Evolutionary conservation across 805 yeast species (phyloP).

Genomic region (Sugiyamaella chiloensis): DNA sequence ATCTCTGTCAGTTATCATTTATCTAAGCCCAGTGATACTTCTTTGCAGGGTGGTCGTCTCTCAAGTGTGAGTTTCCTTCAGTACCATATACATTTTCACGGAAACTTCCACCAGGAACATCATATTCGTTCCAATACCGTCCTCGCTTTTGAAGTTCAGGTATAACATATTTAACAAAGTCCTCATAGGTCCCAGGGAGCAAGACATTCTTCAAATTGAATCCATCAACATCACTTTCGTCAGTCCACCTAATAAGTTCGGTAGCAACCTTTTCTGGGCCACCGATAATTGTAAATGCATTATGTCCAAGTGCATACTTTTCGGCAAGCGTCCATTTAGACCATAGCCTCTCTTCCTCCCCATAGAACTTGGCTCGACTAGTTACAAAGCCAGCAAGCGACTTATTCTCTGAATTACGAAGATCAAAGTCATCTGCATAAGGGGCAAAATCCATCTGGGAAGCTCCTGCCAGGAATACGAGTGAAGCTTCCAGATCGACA

Average conservation of each 20-base stretch:
- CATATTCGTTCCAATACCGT: constrained; percentile 39
- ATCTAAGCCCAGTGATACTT: constrained; percentile 6
- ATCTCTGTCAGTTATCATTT: too few species aligned
- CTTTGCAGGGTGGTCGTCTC: constrained; percentile 21
- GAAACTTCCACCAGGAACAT: constrained; percentile 33
- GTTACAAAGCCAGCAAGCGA: constrained; percentile 36
- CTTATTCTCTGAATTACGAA: constrained; percentile 34
- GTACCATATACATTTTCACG: constrained; percentile 35
- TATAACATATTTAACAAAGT: constrained; percentile 37
- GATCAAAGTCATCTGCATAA: constrained; percentile 35
- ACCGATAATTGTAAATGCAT: constrained; percentile 34
- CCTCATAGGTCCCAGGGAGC: constrained; percentile 38
- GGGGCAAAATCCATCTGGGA: constrained; percentile 42
- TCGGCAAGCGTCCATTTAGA: constrained; percentile 33
- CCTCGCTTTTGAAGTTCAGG: constrained; percentile 40
- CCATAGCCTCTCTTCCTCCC: constrained; percentile 28
- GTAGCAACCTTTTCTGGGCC: constrained; percentile 40
- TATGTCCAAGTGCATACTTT: constrained; percentile 35
- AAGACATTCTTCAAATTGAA: constrained; percentile 41
- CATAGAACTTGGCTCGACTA: constrained; percentile 36
- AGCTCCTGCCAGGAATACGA: constrained; percentile 41
- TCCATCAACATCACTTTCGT: constrained; percentile 42
- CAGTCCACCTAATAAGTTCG: constrained; percentile 40
- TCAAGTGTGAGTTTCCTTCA: constrained; percentile 14
- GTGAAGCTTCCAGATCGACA: constrained; percentile 42